Base-by-base conservation (phyloP, 2,329 filamentous ascomycete species). In the Trichoderma sp. region DNA sequence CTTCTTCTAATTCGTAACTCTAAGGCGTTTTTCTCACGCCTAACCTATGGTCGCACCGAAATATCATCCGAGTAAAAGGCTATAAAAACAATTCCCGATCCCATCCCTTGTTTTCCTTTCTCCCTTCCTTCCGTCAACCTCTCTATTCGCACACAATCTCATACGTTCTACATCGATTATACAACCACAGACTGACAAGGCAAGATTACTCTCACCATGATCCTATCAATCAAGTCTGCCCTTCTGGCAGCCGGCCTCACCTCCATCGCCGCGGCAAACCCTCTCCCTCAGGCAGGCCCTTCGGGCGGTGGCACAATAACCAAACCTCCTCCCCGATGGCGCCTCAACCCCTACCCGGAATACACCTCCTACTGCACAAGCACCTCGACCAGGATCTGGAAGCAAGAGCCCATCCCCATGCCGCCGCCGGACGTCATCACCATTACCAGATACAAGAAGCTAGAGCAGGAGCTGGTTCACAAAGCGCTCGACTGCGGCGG, bases 401-500 rank as follows among this genome's bases (percentile, higher is more conserved):
- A 3, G 28, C 28, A 13, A 30, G 4, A 37, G 43, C 6, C 43
- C 5, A 37, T 30, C 1, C 59, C 30, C 4, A 37, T 37, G 14
- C 18, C 26, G 8, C 34, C 26, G 4, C 8, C 51, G 0, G 51
- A 49, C 5, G 24, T 68, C 16, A 68, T 58, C 4, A 46, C 58
- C 11, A n/a, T 37, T 8, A 14, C 59, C 2, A 58, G n/a, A 4
- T 39, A 18, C 16, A 7, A 18, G 37, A 39, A 39, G 37, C 14
- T 16, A 14, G 8, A 39, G 14, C 1, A 2, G 2, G 5, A 39
- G 11, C 3, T 24, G 46, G 46, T n/a, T 28, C 26, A 63, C 3
- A n/a, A 16, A 14, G 43, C 16, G 43, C n/a, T 63, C 6, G 59
- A 63, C 18, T 63, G 59, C 59, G 46, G 59, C 46, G 59, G 46